Evolutionary conservation across 495 filamentous ascomycete genomes (phyloP), one percentile per base, ranked within the genome.

Genomic region (Hypoxylon intermedium): DNA sequence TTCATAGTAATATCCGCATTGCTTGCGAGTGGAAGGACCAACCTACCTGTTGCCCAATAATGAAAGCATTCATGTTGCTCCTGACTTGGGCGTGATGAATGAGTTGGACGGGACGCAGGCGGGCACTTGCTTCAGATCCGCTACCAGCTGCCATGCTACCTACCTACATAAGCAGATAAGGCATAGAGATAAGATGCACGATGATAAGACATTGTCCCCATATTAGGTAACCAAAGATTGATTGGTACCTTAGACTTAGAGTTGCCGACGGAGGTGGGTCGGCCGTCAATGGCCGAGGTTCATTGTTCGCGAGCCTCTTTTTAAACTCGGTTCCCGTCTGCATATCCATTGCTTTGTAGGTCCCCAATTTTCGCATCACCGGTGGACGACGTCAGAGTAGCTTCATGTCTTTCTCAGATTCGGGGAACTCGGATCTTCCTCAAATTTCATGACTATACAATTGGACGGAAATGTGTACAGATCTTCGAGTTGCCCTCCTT

Each of bases 251-350:
- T 26, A 26, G 3, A 4, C 3, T 7, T 26, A 26, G 24, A 26
- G 48, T 33, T 65, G 61, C 61, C 61, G 61, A 60, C 34, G 23
- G 41, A 34, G 53, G 48, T 57, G 60, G 60, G 60, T 31, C 36
- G 45, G 37, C 43, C 18, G 34, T 19, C 19, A 60, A 65, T 60
- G 62, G 55, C 62, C 62, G 62, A 65, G 62, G 62, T 65, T 30
- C 51, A 60, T 65, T 26, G 43, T 54, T 59, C 55, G 52, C 56
- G 16, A 58, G 62, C 56, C 11, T 30, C 34, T 30, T 60, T 64
- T 60, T 65, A 55, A 65, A 56, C 62, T 60, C 56, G 61, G 61
- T 45, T 65, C n/a, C n/a, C n/a, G n/a, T n/a, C 53, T 49, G 36
- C 38, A 26, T 3, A 7, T n/a, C n/a, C n/a, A n/a, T n/a, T 26